phyloP scores from a whole-genome alignment of 345 rosid species.

The Acer yangbiense region DNA sequence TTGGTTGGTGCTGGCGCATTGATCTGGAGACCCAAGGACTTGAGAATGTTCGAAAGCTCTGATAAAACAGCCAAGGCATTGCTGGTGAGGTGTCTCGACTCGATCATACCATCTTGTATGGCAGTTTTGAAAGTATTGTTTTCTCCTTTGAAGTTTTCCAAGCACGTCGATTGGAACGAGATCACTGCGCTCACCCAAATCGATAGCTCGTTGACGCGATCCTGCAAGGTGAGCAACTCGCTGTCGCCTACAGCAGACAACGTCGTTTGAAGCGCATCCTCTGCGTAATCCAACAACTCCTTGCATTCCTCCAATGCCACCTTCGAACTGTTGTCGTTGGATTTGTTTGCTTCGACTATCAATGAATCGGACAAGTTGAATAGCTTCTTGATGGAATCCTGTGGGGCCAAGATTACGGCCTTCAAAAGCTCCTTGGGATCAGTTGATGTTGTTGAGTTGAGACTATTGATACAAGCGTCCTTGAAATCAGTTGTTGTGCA shows the following conservation, averaged over 20 bases:
- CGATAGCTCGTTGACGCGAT: conserved; percentile 28
- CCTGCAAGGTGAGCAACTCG: conserved; percentile 14
- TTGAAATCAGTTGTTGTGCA: conserved; percentile 50
- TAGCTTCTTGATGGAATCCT: conserved; percentile 37
- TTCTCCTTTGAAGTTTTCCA: conserved; percentile 45
- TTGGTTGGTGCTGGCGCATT: neutral
- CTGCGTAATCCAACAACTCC: conserved; percentile 34
- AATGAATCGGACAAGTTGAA: conserved; percentile 40
- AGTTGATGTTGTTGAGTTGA: conserved; percentile 33
- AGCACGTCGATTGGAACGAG: conserved; percentile 57
- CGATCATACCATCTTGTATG: conserved; percentile 28
- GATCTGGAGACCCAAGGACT: conserved; percentile 32
- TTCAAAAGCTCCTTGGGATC: conserved; percentile 55
- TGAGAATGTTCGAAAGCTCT: conserved; percentile 38
- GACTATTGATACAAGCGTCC: conserved; percentile 52
- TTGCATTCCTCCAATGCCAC: conserved; percentile 48
- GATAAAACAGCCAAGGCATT: conserved; percentile 60
- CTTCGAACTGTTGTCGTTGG: neutral
- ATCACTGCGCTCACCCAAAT: conserved; percentile 62
- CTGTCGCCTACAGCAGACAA: conserved; percentile 27
- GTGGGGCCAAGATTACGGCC: conserved; percentile 43
- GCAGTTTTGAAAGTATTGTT: conserved; percentile 26
- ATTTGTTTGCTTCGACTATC: neutral
- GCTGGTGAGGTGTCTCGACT: conserved; percentile 43
- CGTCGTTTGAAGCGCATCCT: conserved; percentile 36